Evolutionary conservation across 139 green algal genomes (phyloP), one percentile per base, ranked within the genome.

Genomic region (Zygnema cylindricum): DNA sequence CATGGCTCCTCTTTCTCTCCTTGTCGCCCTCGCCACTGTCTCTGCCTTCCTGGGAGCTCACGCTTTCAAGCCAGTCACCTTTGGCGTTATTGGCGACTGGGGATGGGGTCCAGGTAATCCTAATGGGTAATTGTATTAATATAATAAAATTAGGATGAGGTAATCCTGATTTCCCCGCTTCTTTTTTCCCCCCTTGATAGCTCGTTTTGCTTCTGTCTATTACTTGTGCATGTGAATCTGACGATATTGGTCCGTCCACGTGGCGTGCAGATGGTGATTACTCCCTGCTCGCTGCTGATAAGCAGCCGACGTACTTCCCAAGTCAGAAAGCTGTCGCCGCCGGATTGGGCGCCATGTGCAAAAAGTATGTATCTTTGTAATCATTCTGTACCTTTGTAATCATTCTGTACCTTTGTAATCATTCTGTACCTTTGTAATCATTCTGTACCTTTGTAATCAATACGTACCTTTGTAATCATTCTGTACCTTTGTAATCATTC

Each of bases 81-180:
- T 79, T 16, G 71, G 71, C 36, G 71, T 79, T 43, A 79, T 79
- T 43, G 71, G 71, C 71, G 71, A 79, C 71, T 79, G 71, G 71
- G 71, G 71, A 7, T 79, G 71, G 71, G 71, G 71, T 11, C 71
- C 71, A 54, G 71, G 71, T 79, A 16, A n/a, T n/a, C n/a, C n/a
- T n/a, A n/a, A n/a, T n/a, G n/a, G n/a, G n/a, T n/a, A n/a, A n/a
- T n/a, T n/a, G n/a, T n/a, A n/a, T n/a, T n/a, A n/a, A n/a, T n/a
- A n/a, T n/a, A n/a, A n/a, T n/a, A n/a, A n/a, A n/a, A n/a, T n/a
- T n/a, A n/a, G n/a, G n/a, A n/a, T n/a, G n/a, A n/a, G 38, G 71
- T 79, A 40, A 16, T 79, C 7, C 16, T 79, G 11, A 3, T 79
- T 79, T 41, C 16, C 11, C 71, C 16, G 11, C 16, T 3, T 79